Evolutionary conservation across 441 rosid species (phyloP).

Genomic region (Gossypium davidsonii): DNA sequence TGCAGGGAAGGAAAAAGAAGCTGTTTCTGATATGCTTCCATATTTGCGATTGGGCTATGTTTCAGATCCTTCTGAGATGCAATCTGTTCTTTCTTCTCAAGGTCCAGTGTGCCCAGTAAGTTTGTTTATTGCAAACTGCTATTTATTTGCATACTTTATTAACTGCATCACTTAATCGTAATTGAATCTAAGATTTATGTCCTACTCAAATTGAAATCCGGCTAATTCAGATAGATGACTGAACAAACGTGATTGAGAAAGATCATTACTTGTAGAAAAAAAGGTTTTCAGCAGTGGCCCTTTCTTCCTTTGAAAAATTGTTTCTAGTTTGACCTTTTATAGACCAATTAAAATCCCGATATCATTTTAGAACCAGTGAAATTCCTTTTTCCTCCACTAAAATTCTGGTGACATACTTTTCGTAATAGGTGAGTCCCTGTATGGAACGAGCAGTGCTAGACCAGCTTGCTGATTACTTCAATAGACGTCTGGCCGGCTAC

Average conservation of each 20-base stretch:
- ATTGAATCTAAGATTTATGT: background rate
- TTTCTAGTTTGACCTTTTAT: background rate
- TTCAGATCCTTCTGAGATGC: conserved; percentile 89
- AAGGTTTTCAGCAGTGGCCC: background rate
- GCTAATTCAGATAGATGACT: background rate
- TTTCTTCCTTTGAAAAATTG: background rate
- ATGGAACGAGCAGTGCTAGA: conserved; percentile 85
- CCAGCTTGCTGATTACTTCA: conserved; percentile 80
- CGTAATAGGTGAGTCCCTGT: conserved; percentile 76
- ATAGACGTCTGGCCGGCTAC: conserved; percentile 61
- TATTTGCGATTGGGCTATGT: conserved; percentile 85
- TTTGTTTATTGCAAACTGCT: conserved; percentile 30
- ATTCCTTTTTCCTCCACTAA: conserved; percentile 2
- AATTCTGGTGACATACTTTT: conserved; percentile 18
- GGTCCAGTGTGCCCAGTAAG: conserved; percentile 93
- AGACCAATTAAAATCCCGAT: background rate
- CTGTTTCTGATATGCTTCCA: conserved; percentile 78
- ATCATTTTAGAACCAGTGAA: background rate
- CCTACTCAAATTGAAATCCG: background rate
- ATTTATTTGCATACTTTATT: background rate
- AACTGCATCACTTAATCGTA: background rate
- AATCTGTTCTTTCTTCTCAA: conserved; percentile 83
- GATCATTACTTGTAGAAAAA: background rate
- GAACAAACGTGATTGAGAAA: background rate
- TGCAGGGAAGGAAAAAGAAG: conserved; percentile 83